Evolutionary conservation across 148 eudicot genomes (phyloP).

Genomic region (Pharnaceum exiguum): DNA sequence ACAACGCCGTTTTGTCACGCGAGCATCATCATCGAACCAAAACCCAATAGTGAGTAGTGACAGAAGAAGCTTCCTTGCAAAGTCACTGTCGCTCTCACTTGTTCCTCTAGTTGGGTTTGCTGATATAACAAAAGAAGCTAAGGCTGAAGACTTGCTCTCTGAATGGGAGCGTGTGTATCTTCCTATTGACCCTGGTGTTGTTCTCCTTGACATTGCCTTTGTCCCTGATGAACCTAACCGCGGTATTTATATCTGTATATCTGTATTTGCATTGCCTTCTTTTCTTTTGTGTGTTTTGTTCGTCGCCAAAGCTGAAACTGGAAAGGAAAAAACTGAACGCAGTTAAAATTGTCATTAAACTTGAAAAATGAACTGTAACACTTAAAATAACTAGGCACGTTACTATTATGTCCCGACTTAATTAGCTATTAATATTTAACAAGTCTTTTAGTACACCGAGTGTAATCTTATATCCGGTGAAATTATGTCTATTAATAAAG

Average conservation of each 20-base stretch:
- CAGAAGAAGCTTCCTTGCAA: constrained; percentile 15
- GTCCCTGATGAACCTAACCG: constrained; percentile 88
- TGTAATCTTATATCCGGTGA: no score
- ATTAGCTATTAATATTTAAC: no score
- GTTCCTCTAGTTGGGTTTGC: constrained; percentile 9
- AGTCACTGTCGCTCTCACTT: constrained; percentile 17
- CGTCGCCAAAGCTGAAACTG: no score
- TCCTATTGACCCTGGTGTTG: constrained; percentile 97
- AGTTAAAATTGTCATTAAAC: no score
- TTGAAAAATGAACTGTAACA: no score
- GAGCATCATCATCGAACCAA: not conserved
- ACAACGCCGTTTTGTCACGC: not conserved
- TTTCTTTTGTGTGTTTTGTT: no score
- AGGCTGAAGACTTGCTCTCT: constrained; percentile 52
- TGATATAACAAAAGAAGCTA: constrained; percentile 28
- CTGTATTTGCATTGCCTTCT: not conserved
- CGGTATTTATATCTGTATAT: constrained; percentile 24
- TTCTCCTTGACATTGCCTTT: constrained; percentile 92
- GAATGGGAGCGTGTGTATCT: constrained; percentile 89
- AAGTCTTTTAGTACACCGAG: no score
- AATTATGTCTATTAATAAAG: no score
- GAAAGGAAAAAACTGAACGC: no score
- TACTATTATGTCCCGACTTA: no score
- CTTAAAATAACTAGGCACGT: no score
- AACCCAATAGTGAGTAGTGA: not conserved